phyloP scores from a whole-genome alignment of 805 yeast genomes.

The Yarrowia osloensis region DNA sequence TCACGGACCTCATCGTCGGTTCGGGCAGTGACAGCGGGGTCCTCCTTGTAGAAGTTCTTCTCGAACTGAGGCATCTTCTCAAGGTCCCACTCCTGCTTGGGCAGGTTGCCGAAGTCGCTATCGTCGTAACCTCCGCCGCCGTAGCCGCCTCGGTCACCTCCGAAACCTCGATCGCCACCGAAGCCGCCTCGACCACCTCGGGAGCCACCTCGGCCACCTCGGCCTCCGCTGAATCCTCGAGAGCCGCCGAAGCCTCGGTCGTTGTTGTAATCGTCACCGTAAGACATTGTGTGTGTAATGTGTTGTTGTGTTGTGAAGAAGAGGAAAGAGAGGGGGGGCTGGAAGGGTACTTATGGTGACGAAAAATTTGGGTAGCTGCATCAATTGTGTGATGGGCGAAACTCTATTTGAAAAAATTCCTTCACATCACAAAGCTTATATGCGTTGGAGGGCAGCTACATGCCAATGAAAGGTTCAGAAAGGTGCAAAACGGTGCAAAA shows the following conservation, averaged over 20 bases:
- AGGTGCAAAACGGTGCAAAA: background rate
- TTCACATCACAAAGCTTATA: background rate
- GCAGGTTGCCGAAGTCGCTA: constrained; percentile 54
- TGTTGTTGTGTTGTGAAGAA: constrained; percentile 12
- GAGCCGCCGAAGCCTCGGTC: constrained; percentile 39
- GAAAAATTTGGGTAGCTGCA: constrained; percentile 24
- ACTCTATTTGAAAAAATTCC: constrained; percentile 22
- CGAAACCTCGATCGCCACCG: constrained; percentile 45
- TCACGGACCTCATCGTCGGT: constrained; percentile 67
- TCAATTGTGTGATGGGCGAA: constrained; percentile 2
- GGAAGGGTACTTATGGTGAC: constrained; percentile 1
- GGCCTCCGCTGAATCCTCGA: constrained; percentile 39
- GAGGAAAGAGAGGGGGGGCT: constrained; percentile 1
- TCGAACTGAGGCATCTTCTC: constrained; percentile 83
- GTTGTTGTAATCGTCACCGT: constrained; percentile 40
- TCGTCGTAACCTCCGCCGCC: constrained; percentile 51
- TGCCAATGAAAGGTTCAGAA: background rate
- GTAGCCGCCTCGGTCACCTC: constrained; percentile 47
- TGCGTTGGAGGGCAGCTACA: background rate
- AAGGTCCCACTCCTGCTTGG: constrained; percentile 79
- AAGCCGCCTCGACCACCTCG: constrained; percentile 47
- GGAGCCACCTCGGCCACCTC: constrained; percentile 46
- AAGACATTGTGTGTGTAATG: constrained; percentile 33
- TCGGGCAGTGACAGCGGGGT: constrained; percentile 73
- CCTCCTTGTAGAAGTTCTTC: constrained; percentile 91